Base-by-base conservation (phyloP, 2,329 filamentous ascomycete genomes). In the Incumbomyces delicatus region DNA sequence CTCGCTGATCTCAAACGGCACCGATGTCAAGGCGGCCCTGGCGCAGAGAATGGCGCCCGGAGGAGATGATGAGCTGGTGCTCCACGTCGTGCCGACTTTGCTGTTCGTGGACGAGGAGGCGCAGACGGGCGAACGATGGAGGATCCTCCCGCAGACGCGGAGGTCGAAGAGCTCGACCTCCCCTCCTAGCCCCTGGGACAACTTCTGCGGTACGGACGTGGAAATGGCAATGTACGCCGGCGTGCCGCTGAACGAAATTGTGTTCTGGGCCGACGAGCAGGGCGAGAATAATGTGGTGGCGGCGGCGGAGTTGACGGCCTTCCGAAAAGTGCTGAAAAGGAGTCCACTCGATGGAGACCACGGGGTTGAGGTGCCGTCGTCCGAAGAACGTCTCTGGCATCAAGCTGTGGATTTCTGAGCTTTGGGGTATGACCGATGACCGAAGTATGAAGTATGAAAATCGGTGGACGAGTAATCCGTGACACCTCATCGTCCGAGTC, bases 151-250 rank as follows among this genome's bases (percentile, higher is more conserved):
- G 16, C 20, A 13, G 4, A 5, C 16, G 34, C 30, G 33, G n/a
- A 12, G 13, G 47, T 27, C 22, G 22, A 27, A 8, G 5, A 4
- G 5, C 22, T 8, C 22, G 22, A 4, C 22, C 5, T 8, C 22
- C 5, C 17, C 8, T 46, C 41, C 17, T 22, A 38, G 52, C 60
- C 11, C 38, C 11, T 45, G 32, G 42, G 46, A 66, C 44, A 64
- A 68, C 6, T 66, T 63, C 36, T 69, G 66, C 44, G 33, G 58
- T 2, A 57, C 55, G 0, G 54, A 67, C 47, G 51, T 64, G 4
- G 63, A 66, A 16, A 49, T 47, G 2, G 33, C 55, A 2, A 53
- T 54, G 16, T 68, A 67, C 50, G 65, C 55, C 2, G 60, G 57
- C 1, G 44, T 59, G 13, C 59, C 61, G 0, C 31, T 66, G 10